These are phyloP conservation scores for Pseudogymnoascus sp. DNA, from an alignment of 2,329 filamentous ascomycete species.

Conservation along the genomic window DNA sequence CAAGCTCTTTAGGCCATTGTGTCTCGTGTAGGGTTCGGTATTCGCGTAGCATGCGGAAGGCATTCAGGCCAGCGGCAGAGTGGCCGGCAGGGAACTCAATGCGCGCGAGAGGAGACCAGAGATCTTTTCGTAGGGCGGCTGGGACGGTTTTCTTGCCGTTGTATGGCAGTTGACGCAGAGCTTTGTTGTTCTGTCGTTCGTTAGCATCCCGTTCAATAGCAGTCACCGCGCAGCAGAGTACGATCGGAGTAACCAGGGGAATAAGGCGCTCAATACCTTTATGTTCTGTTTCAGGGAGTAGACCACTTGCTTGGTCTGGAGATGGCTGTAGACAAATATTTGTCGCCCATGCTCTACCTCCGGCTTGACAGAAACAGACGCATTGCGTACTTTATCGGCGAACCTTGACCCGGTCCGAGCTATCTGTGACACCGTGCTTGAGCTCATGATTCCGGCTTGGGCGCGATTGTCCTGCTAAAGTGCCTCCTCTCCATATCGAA, in stretches of 20 bases:
- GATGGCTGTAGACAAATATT: conserved; percentile 34
- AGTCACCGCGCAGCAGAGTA: background rate
- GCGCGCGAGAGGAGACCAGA: conserved; percentile 55
- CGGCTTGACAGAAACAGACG: background rate
- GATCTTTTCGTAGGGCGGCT: conserved; percentile 56
- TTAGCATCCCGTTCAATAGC: background rate
- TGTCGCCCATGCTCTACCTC: conserved; percentile 28
- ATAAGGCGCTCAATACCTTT: conserved; percentile 24
- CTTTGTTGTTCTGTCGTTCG: conserved; percentile 34
- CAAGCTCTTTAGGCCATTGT: conserved; percentile 46
- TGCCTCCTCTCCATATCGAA: conserved; percentile 10
- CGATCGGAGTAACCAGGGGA: background rate
- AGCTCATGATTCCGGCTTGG: background rate
- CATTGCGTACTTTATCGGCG: conserved; percentile 11
- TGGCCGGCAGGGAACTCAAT: conserved; percentile 49
- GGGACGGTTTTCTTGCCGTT: conserved; percentile 62
- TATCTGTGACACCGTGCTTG: conserved; percentile 7
- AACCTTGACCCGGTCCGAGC: background rate
- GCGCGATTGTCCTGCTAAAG: conserved; percentile 10
- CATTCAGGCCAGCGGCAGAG: conserved; percentile 46
- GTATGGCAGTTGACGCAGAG: conserved; percentile 53
- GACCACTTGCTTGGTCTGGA: conserved; percentile 34
- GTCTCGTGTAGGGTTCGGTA: conserved; percentile 56
- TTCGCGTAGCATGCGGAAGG: conserved; percentile 58
- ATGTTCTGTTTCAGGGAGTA: conserved; percentile 32